A percentile compares a stretch with the other conserved stretches of the same genome.
phyloP scores from a whole-genome alignment of 176 grass and related monocot genomes.

The Ampelocalamus luodianensis region DNA sequence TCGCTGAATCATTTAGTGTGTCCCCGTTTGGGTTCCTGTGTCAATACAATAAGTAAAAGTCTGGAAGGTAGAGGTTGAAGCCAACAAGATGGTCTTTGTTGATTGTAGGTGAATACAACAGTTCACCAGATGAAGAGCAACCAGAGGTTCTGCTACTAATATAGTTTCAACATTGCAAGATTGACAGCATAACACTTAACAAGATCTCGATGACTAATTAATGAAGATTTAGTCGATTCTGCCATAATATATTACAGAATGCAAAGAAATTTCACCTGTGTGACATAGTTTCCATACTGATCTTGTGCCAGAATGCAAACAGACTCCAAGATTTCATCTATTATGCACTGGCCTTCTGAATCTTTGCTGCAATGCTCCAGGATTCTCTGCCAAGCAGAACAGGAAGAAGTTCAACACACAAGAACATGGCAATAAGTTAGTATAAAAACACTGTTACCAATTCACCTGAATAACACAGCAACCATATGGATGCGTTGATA shows the following conservation, averaged over 20 bases:
- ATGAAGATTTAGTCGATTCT: background rate
- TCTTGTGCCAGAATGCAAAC: constrained; percentile 83
- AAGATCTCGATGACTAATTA: background rate
- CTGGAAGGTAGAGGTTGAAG: background rate
- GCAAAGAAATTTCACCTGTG: constrained; percentile 61
- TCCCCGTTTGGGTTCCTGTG: background rate
- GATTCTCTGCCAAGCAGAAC: constrained; percentile 62
- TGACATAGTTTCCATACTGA: constrained; percentile 98
- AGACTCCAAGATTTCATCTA: constrained; percentile 91
- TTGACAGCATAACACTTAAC: background rate
- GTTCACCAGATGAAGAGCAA: constrained; percentile 20
- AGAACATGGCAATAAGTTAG: background rate
- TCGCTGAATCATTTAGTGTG: background rate
- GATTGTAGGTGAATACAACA: background rate
- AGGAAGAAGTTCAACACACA: constrained; percentile 17
- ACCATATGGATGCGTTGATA: constrained; percentile 92
- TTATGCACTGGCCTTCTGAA: constrained; percentile 70
- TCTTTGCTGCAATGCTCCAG: constrained; percentile 72
- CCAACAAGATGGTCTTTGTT: background rate
- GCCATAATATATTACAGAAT: background rate
- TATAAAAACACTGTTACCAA: constrained; percentile 10
- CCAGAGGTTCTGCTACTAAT: background rate
- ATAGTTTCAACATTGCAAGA: background rate
- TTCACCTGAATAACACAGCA: constrained; percentile 96
- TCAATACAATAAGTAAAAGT: background rate